Evolutionary conservation across 768 basidiomycete species (phyloP).

Genomic region (Rhodotorula babjevae): DNA sequence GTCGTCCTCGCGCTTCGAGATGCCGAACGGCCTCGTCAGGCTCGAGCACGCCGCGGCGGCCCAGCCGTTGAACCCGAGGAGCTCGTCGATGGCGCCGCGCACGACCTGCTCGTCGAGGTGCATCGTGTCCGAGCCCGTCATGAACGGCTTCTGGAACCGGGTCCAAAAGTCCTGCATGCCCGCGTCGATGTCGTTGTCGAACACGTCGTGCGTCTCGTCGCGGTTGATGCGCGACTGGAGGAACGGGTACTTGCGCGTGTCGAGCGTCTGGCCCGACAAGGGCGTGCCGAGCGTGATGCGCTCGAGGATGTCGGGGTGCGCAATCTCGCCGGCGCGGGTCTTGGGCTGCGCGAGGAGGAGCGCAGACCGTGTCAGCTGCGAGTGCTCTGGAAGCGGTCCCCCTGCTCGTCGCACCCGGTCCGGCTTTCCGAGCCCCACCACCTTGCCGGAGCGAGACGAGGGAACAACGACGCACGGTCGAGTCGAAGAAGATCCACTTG

Average conservation of each 20-base stretch:
- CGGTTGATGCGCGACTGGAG: constrained; percentile 82
- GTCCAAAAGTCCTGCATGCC: constrained; percentile 87
- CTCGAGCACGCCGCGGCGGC: constrained; percentile 93
- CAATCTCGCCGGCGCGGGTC: constrained; percentile 42
- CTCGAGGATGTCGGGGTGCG: constrained; percentile 54
- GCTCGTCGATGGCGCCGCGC: constrained; percentile 79
- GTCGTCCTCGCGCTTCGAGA: constrained; percentile 71
- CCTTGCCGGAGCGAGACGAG: no score
- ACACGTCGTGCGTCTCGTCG: constrained; percentile 68
- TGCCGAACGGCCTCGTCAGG: constrained; percentile 86
- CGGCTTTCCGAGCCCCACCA: no score
- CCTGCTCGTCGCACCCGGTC: no score
- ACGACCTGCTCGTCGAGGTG: constrained; percentile 88
- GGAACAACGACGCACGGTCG: constrained; percentile 16
- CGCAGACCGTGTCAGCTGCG: not conserved
- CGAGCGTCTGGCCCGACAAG: constrained; percentile 67
- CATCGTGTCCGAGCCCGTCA: constrained; percentile 72
- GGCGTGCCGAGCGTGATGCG: constrained; percentile 54
- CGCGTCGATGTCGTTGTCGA: constrained; percentile 66
- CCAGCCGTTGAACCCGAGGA: constrained; percentile 96
- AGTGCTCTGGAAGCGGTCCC: no score
- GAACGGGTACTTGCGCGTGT: constrained; percentile 82
- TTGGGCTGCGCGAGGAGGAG: constrained; percentile 19
- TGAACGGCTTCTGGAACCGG: constrained; percentile 85
- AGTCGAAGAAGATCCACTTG: constrained; percentile 41